Evolutionary conservation across 179 eudicot genomes (phyloP), one percentile per base, ranked within the genome.

Genomic region (Spinacia oleracea): DNA sequence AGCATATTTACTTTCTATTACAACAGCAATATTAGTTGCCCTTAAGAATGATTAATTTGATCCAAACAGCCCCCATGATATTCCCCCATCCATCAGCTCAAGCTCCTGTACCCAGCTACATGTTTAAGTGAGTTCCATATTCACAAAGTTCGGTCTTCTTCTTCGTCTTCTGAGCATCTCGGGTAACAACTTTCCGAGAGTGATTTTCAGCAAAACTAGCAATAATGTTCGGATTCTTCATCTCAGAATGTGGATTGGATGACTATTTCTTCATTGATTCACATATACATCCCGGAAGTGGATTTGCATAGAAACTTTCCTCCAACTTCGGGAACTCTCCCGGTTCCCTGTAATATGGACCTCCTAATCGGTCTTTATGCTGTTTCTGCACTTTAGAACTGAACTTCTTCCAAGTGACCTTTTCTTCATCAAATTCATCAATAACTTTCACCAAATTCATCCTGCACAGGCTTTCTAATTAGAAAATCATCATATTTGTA

Each of bases 221-320:
- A 65, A 58, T 64, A 65, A 58, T 64, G 51, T 55, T 81, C 51
- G 20, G 55, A 35, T 27, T 16, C 10, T 73, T 63, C 48, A 31
- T 71, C 64, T 9, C 72, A 42, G 60, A 25, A 11, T 59, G 64
- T 65, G 29, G 20, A 25, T 31, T 9, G 63, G n/a, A 35, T 43
- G 32, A 77, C 78, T 90, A 81, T 69, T 84, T 84, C 69, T 45
- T 83, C 73, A 74, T 59, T 23, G 51, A 70, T 81, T 93, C 96
- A 81, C 98, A 96, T 21, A 96, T 87, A 79, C 99, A 96, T 60
- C 96, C 99, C 5, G 99, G 99, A 35, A 92, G 87, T 5, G 98
- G 97, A 83, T 96, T 96, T 48, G 99, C 97, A 78, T 94, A 96
- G 80, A 96, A 96, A 85, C 96, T 91, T 83, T 96, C 99, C 83